Base-by-base conservation (phyloP, 2,329 filamentous ascomycete species). In the Botryosphaeria agaves region DNA sequence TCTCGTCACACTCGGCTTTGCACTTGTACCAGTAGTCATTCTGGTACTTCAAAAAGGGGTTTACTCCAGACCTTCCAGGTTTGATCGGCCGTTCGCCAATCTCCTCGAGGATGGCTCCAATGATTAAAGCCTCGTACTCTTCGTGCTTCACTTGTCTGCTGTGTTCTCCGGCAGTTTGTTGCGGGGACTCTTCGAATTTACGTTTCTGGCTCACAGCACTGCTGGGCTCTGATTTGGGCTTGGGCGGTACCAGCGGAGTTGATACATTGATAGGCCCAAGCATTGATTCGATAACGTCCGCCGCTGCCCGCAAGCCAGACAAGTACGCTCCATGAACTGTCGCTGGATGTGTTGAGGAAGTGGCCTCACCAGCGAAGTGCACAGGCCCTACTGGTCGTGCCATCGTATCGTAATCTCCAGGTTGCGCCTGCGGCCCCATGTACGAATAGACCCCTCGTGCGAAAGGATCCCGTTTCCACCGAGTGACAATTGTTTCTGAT, bases 261-360 rank as follows among this genome's bases (percentile, higher is more conserved):
- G 79, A 78, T 7, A 93, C 61, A 26, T 76, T 59, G 35, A 98
- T 83, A 1, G 83, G 76, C 1, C 89, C 89, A 18, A 89, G 62
- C 49, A 94, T 69, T 3, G 71, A 61, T 32, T 87, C 76, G 21
- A 93, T 61, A 2, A 98, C 69, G 46, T 95, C 85, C 3, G 80
- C 76, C 7, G 89, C 89, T 3, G 79, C 89, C 29, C 89, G 76
- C 5, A 98, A 63, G 3, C 89, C 91, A 2, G 89, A 94, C 3
- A 98, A 62, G 47, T 95, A 98, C 6, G 89, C 91, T 5, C 89
- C 89, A 42, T 98, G 89, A 1, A 98, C 89, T 2, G 89, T 98
- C 18, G 91, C 89, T 8, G 91, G 89, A 48, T 98, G 85, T 1
- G 84, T 93, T 28, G 82, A 84, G 42, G 81, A 94, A 1, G 91